Evolutionary conservation across 2,329 filamentous ascomycete species (phyloP), one percentile per base, ranked within the genome.

Genomic region (Trichoderma arundinaceum): DNA sequence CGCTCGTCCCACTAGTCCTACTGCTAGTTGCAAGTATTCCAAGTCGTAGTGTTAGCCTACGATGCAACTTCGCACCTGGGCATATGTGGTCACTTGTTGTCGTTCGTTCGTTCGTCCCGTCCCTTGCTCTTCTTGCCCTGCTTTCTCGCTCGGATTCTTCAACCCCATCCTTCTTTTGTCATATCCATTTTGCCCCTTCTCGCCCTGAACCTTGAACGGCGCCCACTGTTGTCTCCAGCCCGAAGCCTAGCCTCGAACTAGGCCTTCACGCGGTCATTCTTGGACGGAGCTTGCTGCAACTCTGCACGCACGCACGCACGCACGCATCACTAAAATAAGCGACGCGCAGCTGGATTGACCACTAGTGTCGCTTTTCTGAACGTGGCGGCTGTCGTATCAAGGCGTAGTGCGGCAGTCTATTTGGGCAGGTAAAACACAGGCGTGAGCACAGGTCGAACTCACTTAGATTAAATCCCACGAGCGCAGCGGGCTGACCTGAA

Each of bases 271-370:
- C 54, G 49, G 48, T 52, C 56, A 17, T 60, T 33, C 15, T 43
- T 52, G 22, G 49, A 17, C 35, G 22, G 48, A 41, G 49, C 49
- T 53, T n/a, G 51, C 51, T 38, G 49, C 49, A 22, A 35, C 51
- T 56, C 52, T 64, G 52, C 61, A n/a, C n/a, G n/a, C n/a, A n/a
- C 9, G 33, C 17, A 44, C 48, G 44, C 38, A 53, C 49, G 48
- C 48, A 48, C 33, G 49, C 38, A 61, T 61, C 51, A 66, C 57
- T 61, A 61, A 61, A 61, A 54, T 66, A 66, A 66, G 56, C 64
- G 64, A 66, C 57, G 56, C 57, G 57, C 56, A 61, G 57, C 41
- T 54, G 19, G 32, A 52, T 5, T n/a, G 33, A n/a, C 41, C 46
- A 38, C 56, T 61, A 66, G 56, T 56, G 64, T 46, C 32, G 17